phyloP scores from a whole-genome alignment of 225 moss, liverwort and hornwort genomes.

The Sphagnum tenellum region DNA sequence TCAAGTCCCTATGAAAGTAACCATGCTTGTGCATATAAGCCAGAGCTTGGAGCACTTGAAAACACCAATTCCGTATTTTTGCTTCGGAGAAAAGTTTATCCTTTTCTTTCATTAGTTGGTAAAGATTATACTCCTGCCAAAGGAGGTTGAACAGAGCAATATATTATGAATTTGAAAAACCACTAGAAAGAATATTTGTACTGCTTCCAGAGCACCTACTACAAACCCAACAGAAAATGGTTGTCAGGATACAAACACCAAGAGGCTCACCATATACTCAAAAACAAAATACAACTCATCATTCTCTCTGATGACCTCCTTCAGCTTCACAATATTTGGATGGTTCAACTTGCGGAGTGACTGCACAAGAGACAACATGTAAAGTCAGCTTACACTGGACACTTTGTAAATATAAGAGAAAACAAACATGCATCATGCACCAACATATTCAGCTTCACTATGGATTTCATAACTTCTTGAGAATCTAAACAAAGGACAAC shows the following conservation, averaged over 20 bases:
- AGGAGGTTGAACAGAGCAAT: too few species aligned
- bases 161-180: too few species aligned
- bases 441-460: too few species aligned
- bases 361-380: conserved; percentile 12
- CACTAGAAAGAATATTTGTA: too few species aligned
- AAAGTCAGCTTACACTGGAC: too few species aligned
- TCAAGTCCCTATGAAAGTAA: conserved; percentile 84
- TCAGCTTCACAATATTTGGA: conserved; percentile 75
- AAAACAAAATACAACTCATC: conserved; percentile 75
- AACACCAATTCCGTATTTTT: conserved; percentile 69
- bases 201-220: too few species aligned
- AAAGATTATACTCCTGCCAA: conserved; percentile 72
- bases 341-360: conserved; percentile 66
- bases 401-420: too few species aligned
- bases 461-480: too few species aligned
- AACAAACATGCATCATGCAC: too few species aligned
- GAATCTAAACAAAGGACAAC: too few species aligned
- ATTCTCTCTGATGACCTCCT: conserved; percentile 68
- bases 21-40: conserved; percentile 87
- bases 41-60: conserved; percentile 70
- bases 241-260: too few species aligned
- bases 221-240: too few species aligned
- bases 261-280: conserved; percentile 60
- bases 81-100: conserved; percentile 68
- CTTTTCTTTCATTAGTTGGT: conserved; percentile 78